A percentile compares a stretch with the other conserved stretches of the same genome.
phyloP scores from a whole-genome alignment of 192 early-diverging fungal species.

The Gryganskiella cystojenkinii region DNA sequence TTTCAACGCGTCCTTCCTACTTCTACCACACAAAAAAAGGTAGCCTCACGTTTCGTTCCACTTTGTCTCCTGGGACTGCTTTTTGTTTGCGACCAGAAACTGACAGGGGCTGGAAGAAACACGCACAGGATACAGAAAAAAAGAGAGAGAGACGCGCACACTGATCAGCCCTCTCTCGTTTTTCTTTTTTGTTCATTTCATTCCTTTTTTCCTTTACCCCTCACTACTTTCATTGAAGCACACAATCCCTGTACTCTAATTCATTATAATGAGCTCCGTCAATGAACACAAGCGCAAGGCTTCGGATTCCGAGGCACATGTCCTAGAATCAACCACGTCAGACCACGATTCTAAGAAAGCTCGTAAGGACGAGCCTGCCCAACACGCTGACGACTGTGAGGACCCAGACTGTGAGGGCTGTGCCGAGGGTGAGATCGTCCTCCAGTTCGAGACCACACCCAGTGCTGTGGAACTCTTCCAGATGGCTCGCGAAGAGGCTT shows the following conservation, averaged over 20 bases:
- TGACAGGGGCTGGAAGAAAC: too few relatives aligned
- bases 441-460: conserved; percentile 63
- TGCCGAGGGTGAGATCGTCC: conserved; percentile 69
- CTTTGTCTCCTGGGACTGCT: too few relatives aligned
- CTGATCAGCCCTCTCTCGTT: neutral
- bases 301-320: conserved; percentile 13
- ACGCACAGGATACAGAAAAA: too few relatives aligned
- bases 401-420: conserved; percentile 68
- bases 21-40: too few relatives aligned
- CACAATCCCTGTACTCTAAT: neutral
- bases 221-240: neutral
- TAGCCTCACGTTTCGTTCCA: too few relatives aligned
- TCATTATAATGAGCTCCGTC: conserved; percentile 20
- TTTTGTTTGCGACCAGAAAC: too few relatives aligned
- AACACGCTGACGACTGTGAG: conserved; percentile 65
- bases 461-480: conserved; percentile 67
- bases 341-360: conserved; percentile 37
- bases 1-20: too few relatives aligned
- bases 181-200: neutral
- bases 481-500: conserved; percentile 64
- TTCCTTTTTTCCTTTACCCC: neutral
- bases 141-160: neutral
- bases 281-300: conserved; percentile 47
- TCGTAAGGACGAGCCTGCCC: conserved; percentile 2
- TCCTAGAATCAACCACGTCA: neutral